phyloP scores from a whole-genome alignment of 352 stramenopile genomes.

The Phytophthora hybrid region DNA sequence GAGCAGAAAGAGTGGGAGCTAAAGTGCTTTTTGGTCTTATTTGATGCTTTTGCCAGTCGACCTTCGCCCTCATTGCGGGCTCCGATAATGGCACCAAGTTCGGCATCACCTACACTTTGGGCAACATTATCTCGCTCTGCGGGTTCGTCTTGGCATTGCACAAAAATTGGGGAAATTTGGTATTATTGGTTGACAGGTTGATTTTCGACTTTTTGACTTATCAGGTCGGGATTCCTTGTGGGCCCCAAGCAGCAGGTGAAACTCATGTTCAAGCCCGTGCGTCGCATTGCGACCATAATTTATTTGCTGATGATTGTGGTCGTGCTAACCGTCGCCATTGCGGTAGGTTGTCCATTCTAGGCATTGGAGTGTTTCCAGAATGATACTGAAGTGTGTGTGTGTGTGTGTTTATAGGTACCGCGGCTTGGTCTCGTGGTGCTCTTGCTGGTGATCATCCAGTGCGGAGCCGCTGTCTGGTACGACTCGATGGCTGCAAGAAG shows the following conservation, averaged over 20 bases:
- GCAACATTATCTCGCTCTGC: constrained; percentile 87
- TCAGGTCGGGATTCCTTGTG: constrained; percentile 83
- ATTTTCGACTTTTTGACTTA: not conserved
- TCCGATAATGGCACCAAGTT: constrained; percentile 81
- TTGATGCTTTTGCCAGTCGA: constrained; percentile 60
- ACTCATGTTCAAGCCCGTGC: constrained; percentile 89
- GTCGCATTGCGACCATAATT: constrained; percentile 72
- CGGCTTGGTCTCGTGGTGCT: constrained; percentile 80
- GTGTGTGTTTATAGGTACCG: constrained; percentile 47
- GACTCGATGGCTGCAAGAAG: not conserved
- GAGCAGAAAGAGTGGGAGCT: constrained; percentile 14
- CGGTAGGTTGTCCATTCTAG: constrained; percentile 38
- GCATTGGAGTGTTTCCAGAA: not conserved
- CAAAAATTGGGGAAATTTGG: no score
- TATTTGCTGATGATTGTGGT: constrained; percentile 85
- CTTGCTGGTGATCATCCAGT: constrained; percentile 82
- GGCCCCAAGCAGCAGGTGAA: constrained; percentile 84
- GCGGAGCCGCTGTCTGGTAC: constrained; percentile 77
- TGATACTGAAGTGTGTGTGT: not conserved
- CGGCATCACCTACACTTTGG: constrained; percentile 83
- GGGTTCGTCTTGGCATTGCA: constrained; percentile 45
- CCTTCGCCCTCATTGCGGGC: constrained; percentile 77
- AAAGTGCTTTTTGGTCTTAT: constrained; percentile 5
- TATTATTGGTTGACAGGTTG: not conserved
- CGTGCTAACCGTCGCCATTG: constrained; percentile 76